Evolutionary conservation across 1,284 basidiomycete genomes (phyloP), one percentile per base, ranked within the genome.

Genomic region (Austroboletus rostrupii): DNA sequence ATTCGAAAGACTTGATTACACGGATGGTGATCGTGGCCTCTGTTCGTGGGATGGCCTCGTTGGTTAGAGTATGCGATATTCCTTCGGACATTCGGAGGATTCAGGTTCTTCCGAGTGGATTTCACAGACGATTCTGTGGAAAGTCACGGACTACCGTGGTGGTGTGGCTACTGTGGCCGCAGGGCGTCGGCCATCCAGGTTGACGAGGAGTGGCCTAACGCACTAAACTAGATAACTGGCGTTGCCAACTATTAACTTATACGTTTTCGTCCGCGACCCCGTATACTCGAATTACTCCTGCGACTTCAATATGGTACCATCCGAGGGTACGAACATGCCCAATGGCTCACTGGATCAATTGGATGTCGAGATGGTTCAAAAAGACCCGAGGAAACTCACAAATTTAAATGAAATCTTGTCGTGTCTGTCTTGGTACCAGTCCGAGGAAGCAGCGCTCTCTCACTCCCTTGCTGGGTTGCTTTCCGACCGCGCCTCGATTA

Each of bases 1-100:
- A 98, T 63, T 87, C 86, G 67, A 99, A 97, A 37, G 88, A 93
- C 68, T 99, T 99, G 75, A 99, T 92, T 57, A 98, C 80, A 31
- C 96, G 85, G 39, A 98, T 68, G n/a, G 93, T 96, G 53, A 96
- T 74, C 9, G 89, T 90, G 17, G 90, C 88, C 49, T 82, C 77
- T 5, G 86, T 86, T 56, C 75, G 77, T 3, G 92, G 88, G 3
- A 77, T 73, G 19, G 81, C 72, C 38, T 77, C 72, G 70, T 87
- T 92, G 43, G 85, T 86, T 41, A 83, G 75, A 19, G 74, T 68
- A 56, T 81, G 80, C 45, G 78, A 75, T 51, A 77, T 71, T 59
- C 68, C 73, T 51, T 69, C 66, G 19, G 67, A 64, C 71, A 72
- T 74, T 45, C 41, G 31, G 33, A 43, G 8, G 20, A 13, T 47